Percentiles rank a stretch among this genome's conserved stretches.
These are phyloP conservation scores for Polygonum aviculare DNA, from an alignment of 148 eudicot species.

Conservation along the genomic window DNA sequence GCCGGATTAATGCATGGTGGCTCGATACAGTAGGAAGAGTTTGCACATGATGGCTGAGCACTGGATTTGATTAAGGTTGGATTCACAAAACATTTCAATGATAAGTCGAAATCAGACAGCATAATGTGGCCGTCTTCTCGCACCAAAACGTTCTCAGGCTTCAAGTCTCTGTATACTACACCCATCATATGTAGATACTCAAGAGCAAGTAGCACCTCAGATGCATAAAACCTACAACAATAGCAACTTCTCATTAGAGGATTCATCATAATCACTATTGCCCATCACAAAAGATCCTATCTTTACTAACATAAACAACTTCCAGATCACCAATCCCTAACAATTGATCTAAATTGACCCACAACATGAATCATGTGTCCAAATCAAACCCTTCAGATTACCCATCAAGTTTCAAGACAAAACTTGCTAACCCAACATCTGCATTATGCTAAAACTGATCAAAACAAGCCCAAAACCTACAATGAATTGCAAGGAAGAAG, in stretches of 20 bases:
- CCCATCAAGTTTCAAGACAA: no score
- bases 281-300: neutral
- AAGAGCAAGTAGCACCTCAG: slow-evolving; percentile 75
- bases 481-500: no score
- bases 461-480: no score
- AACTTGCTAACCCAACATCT: no score
- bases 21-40: slow-evolving; percentile 51
- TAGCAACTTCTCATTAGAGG: neutral
- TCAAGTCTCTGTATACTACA: slow-evolving; percentile 70
- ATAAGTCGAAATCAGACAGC: slow-evolving; percentile 80
- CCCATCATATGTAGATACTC: slow-evolving; percentile 93
- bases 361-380: neutral
- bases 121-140: slow-evolving; percentile 86
- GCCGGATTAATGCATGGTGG: slow-evolving; percentile 61
- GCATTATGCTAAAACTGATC: no score
- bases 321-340: neutral
- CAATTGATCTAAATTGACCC: no score
- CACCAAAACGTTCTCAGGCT: slow-evolving; percentile 79
- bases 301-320: neutral
- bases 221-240: slow-evolving; percentile 63
- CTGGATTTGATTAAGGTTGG: slow-evolving; percentile 55
- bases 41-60: slow-evolving; percentile 33
- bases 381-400: no score
- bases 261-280: neutral
- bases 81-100: slow-evolving; percentile 53